Evolutionary conservation across 2,329 filamentous ascomycete genomes (phyloP), one percentile per base, ranked within the genome.

Genomic region (Verticillium nonalfalfae): DNA sequence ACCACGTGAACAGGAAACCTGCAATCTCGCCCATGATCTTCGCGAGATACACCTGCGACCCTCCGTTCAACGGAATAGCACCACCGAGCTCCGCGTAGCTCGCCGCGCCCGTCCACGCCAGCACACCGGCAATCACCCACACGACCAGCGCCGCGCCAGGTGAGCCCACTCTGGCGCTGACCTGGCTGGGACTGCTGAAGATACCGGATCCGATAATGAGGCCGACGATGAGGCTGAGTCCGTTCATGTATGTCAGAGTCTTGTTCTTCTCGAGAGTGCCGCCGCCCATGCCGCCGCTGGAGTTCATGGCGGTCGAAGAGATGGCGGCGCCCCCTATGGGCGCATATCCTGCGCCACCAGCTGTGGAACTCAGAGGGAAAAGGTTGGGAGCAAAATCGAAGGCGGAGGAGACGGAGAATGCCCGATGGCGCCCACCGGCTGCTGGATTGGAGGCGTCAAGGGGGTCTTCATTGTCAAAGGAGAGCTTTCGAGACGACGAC

Each of bases 1-100:
- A 93, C 95, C 95, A 99, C 1, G 93, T 96, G 75, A 97, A 99
- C 38, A 98, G 79, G 71, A 99, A 99, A 0, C 95, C 95, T 1
- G 88, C 86, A 70, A 97, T 80, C 76, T 99, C 95, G 60, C 94
- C 94, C 74, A 97, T 96, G 62, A 97, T 99, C 77, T 98, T 98
- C 66, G 91, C 89, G 54, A 99, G 80, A 73, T 99, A 99, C 2
- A 96, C 89, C 75, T 98, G 95, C 15, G 95, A 85, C 4, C 95
- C 95, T 61, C 95, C 95, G 72, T 98, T 99, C 31, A 99, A 78
- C 6, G 95, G 95, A 66, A 99, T 98, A 0, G 95, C 93, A 50
- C 95, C 94, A 63, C 95, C 95, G 5, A 99, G 82, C 78, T 99
- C 95, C 4, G 95, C 95, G 76, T 96, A 99, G 68, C 92, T 97